Evolutionary conservation across 345 rosid genomes (phyloP), one percentile per base, ranked within the genome.

Genomic region (Pugionium dolabratum): DNA sequence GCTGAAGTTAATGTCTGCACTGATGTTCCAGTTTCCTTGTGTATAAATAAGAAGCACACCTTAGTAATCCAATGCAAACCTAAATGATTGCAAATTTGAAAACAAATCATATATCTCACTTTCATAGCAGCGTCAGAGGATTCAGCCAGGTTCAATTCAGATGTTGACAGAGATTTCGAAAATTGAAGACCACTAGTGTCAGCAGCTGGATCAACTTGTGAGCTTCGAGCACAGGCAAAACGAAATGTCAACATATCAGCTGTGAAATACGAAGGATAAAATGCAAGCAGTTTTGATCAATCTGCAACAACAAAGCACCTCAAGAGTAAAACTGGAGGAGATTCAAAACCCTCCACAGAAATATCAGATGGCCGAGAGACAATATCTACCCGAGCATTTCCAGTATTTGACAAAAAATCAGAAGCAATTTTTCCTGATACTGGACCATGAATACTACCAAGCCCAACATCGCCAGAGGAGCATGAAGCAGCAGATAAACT

Each of bases 311-410:
- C 47, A 52, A 59, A 53, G 51, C 50, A 90, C 97, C 96, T 90
- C 11, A 79, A 54, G 75, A 78, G 69, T 26, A 87, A 69, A 66
- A 82, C 78, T 49, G 91, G 65, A 45, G 75, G 67, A 49, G 90
- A 67, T 42, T 85, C 97, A 53, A 79, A 72, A 40, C 81, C 77
- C 70, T 85, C 95, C 25, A 86, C 70, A 69, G 78, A 64, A 66
- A 80, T 78, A 78, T 94, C 96, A 67, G 81, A 54, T 58, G 85
- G 73, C 59, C 82, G 81, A 59, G 94, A 71, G 35, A 75, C 86
- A 59, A 78, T 49, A 45, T 86, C 94, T 45, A 81, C 67, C 39
- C 82, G 86, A 41, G 83, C 40, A 62, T 76, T 86, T 65, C 76
- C 85, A 6, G 74, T 50, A 56, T 66, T 29, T n/a, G 96, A 71